phyloP scores from a whole-genome alignment of 2,329 filamentous ascomycete species.

The Nemania sp. region DNA sequence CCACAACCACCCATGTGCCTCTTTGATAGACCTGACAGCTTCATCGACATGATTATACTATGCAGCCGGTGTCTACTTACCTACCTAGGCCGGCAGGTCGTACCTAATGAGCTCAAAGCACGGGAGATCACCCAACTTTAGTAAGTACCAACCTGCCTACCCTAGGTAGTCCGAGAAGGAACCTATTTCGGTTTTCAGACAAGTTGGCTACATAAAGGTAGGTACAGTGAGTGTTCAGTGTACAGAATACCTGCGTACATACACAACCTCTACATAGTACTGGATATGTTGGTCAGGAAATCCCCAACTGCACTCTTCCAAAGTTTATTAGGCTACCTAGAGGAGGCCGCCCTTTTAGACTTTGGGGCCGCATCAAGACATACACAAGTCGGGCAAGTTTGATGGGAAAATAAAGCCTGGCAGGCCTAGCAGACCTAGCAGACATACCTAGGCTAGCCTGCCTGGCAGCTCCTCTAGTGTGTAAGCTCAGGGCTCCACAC shows the following conservation, averaged over 20 bases:
- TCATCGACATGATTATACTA: not conserved
- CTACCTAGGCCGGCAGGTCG: not conserved
- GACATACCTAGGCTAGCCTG: not conserved
- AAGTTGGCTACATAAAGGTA: not conserved
- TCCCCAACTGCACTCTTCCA: constrained; percentile 13
- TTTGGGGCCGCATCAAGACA: constrained; percentile 28
- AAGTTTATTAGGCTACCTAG: constrained; percentile 18
- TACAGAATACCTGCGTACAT: not conserved
- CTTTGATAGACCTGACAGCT: not conserved
- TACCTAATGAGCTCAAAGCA: not conserved
- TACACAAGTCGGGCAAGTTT: constrained; percentile 14
- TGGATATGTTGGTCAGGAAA: constrained; percentile 9
- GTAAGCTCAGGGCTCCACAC: constrained; percentile 19
- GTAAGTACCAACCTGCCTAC: not conserved
- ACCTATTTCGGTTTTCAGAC: not conserved
- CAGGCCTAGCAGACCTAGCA: not conserved
- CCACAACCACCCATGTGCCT: not conserved
- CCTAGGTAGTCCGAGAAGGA: not conserved
- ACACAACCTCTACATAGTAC: too few species aligned
- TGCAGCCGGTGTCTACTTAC: not conserved
- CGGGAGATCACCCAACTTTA: not conserved
- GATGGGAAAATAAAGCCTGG: constrained; percentile 19
- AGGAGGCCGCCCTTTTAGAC: constrained; percentile 29
- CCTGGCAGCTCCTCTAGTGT: constrained; percentile 13
- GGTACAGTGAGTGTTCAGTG: constrained; percentile 6